Percentiles rank a stretch among this genome's conserved stretches.
Conservation (phyloP, 2,329 filamentous ascomycete species). For the Zasmidium cellare region DNA sequence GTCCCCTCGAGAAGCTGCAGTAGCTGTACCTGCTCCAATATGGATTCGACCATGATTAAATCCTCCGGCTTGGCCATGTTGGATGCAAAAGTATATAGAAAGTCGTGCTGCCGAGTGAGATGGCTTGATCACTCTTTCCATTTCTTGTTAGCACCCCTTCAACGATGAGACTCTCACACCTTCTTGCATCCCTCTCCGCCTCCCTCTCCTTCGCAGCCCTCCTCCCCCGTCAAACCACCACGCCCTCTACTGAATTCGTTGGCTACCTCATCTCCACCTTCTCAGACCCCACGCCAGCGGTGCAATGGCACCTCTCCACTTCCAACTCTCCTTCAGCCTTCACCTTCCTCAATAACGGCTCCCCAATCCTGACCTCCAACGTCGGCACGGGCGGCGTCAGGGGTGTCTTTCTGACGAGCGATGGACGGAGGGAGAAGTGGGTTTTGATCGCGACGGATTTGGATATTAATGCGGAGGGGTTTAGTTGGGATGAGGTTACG, state of each 20-base stretch:
- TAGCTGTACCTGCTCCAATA: neutral
- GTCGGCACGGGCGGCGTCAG: slow-evolving; percentile 55
- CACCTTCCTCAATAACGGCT: slow-evolving; percentile 50
- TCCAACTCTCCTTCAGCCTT: slow-evolving; percentile 52
- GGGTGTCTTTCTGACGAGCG: slow-evolving; percentile 52
- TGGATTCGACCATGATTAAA: too few relatives aligned
- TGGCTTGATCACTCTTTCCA: too few relatives aligned
- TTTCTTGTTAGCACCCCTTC: too few relatives aligned
- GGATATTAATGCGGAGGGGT: slow-evolving; percentile 49
- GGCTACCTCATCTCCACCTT: slow-evolving; percentile 59
- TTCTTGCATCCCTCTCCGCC: too few relatives aligned
- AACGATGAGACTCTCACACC: too few relatives aligned
- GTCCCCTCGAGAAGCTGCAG: neutral
- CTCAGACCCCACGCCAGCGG: slow-evolving; percentile 53
- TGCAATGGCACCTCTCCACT: slow-evolving; percentile 57
- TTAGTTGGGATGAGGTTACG: slow-evolving; percentile 53
- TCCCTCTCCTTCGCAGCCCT: too few relatives aligned
- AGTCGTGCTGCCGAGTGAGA: too few relatives aligned
- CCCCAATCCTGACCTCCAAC: slow-evolving; percentile 51
- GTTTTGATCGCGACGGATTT: slow-evolving; percentile 39
- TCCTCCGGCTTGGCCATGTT: too few relatives aligned
- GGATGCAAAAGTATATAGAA: too few relatives aligned
- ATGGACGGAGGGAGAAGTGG: neutral
- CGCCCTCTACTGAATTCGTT: slow-evolving; percentile 33
- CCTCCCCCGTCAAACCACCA: too few relatives aligned